phyloP scores from a whole-genome alignment of 345 rosid genomes.

The Angophora floribunda region DNA sequence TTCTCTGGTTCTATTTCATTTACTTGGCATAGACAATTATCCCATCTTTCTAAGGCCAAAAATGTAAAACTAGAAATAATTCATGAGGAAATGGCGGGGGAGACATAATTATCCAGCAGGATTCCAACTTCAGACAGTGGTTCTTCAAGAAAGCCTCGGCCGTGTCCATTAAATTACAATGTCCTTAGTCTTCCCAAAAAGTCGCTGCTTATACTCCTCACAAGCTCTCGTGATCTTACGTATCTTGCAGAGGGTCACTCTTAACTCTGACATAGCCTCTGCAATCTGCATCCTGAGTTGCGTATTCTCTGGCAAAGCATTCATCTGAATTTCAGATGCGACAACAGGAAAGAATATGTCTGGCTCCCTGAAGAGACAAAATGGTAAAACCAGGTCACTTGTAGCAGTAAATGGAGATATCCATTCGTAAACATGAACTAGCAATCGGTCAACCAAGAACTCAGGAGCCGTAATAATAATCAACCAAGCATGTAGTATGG shows the following conservation, averaged over 20 bases:
- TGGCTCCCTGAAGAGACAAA: slow-evolving; percentile 18
- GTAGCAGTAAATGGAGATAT: not conserved
- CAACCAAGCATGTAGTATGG: not conserved
- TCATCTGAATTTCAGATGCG: not conserved
- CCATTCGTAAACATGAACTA: not conserved
- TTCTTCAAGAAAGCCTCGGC: not conserved
- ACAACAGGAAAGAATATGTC: slow-evolving; percentile 29
- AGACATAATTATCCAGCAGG: not conserved
- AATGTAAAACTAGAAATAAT: not conserved
- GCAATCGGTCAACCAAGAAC: not conserved
- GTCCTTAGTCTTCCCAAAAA: not conserved
- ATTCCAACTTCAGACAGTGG: not conserved
- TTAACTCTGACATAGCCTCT: not conserved
- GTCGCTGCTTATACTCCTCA: not conserved
- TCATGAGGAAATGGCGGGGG: not conserved
- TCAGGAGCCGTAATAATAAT: not conserved
- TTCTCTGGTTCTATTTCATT: not conserved
- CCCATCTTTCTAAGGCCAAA: not conserved
- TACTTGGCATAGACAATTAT: not conserved
- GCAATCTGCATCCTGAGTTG: not conserved
- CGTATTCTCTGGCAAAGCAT: not conserved
- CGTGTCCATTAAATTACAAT: not conserved
- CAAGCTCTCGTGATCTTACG: not conserved
- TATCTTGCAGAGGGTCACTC: not conserved
- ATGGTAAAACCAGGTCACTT: not conserved